A percentile compares a stretch with the other conserved stretches of the same genome.
Conservation (phyloP, 345 rosid species). For the Boechera stricta region DNA sequence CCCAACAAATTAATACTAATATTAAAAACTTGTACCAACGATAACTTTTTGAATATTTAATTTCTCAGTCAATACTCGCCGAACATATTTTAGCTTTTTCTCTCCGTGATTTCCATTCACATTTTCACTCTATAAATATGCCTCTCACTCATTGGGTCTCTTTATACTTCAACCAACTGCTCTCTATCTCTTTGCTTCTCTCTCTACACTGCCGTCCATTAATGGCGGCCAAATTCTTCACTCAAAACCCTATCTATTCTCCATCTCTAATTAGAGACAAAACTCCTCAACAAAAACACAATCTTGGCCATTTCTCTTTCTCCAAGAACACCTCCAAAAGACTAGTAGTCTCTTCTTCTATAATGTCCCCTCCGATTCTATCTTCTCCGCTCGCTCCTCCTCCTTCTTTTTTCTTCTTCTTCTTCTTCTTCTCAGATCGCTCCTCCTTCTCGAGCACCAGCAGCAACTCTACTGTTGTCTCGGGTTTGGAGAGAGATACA, state of each 20-base stretch:
- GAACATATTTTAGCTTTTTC: conserved; percentile 7
- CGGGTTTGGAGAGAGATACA: conserved; percentile 75
- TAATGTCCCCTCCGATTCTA: conserved; percentile 37
- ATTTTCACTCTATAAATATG: conserved; percentile 38
- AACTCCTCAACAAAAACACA: conserved; percentile 22
- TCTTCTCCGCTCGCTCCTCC: conserved; percentile 21
- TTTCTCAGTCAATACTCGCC: conserved; percentile 47
- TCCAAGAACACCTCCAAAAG: conserved; percentile 23
- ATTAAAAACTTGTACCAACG: conserved; percentile 20
- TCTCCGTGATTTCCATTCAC: conserved; percentile 28
- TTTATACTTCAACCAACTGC: conserved; percentile 29
- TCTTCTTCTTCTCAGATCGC: conserved; percentile 4
- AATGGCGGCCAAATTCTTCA: conserved; percentile 56
- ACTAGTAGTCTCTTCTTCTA: conserved; percentile 37
- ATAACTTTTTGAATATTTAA: conserved; percentile 37
- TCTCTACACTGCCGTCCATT: conserved; percentile 11
- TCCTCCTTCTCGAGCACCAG: conserved; percentile 26
- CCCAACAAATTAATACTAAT: conserved; percentile 13
- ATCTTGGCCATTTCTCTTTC: conserved; percentile 5
- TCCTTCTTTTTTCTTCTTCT: neutral
- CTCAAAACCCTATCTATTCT: conserved; percentile 47
- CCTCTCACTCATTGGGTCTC: conserved; percentile 34
- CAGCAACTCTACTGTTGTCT: conserved; percentile 41
- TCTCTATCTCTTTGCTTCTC: conserved; percentile 7
- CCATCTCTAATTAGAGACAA: conserved; percentile 25